Base-by-base conservation (phyloP, 352 stramenopile species). In the Poterioochromonas sp. region DNA sequence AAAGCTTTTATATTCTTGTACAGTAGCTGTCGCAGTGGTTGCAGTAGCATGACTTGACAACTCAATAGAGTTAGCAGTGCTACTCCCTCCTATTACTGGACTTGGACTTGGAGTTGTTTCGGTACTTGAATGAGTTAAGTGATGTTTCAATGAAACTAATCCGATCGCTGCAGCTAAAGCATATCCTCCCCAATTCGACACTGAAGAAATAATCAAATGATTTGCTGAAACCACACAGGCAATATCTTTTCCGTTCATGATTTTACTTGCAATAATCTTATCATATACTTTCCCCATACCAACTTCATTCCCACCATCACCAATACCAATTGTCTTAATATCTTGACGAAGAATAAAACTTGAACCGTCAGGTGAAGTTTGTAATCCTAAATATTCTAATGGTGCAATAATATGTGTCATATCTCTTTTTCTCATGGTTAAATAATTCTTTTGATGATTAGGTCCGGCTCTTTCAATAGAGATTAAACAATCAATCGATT, bases 181-280 rank as follows among this genome's bases (percentile, higher is more conserved):
- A 80, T 89, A 90, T 26, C 83, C 86, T 63, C 87, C 87, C 87
- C 87, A 91, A 79, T 91, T 90, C 44, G 82, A 87, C 0, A 91
- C 87, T 74, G 83, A 86, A 1, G 84, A 80, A 26, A 85, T 84
- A 70, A 91, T 82, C 22, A 91, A 82, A 82, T 85, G 77, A 79
- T 90, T 84, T 0, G 83, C 81, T n/a, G 54, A 53, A 8, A 79
- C 35, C 41, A 84, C 79, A n/a, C 88, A 84, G 58, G 83, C 85
- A 15, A 86, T 86, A 76, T 85, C 84, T 41, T 82, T 82, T 12
- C 84, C 80, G 37, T 84, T 82, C 0, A 76, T 53, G 51, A 90
- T 88, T 29, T 80, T 65, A 44, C 82, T 83, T 34, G 54, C 73
- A 20, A 80, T 37, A 47, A 90, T 83, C 34, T 79, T 69, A 29